Conservation (phyloP, 495 filamentous ascomycete genomes). For the Trichoderma orchidacearum region DNA sequence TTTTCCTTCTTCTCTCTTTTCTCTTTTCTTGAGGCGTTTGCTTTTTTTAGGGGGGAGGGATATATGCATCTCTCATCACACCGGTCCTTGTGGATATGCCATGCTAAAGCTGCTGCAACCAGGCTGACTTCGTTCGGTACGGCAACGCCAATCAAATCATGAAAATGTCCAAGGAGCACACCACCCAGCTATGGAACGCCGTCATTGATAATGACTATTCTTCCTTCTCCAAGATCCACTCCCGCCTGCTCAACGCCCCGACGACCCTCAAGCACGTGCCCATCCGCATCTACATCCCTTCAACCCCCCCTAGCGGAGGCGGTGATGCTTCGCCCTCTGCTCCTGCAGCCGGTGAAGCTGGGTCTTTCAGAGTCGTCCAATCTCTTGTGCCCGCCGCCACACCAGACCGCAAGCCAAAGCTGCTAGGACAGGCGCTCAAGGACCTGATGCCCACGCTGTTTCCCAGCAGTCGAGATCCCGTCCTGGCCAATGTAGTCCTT, state of each 20-base stretch:
- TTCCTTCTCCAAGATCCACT: slow-evolving; percentile 60
- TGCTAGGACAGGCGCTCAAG: slow-evolving; percentile 65
- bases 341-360: slow-evolving; percentile 14
- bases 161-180: slow-evolving; percentile 79
- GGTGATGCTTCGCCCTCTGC: slow-evolving; percentile 8
- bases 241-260: slow-evolving; percentile 62
- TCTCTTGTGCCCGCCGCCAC: slow-evolving; percentile 40
- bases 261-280: slow-evolving; percentile 71
- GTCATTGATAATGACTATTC: slow-evolving; percentile 66
- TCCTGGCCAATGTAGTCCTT: slow-evolving; percentile 82
- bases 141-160: slow-evolving; percentile 88
- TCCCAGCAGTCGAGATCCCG: slow-evolving; percentile 68
- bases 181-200: slow-evolving; percentile 72
- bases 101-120: slow-evolving; percentile 1
- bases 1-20: not conserved
- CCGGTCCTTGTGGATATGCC: not conserved
- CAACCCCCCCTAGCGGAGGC: slow-evolving; percentile 33
- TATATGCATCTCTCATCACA: not conserved
- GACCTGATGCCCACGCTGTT: slow-evolving; percentile 69
- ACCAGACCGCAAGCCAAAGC: slow-evolving; percentile 20
- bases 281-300: slow-evolving; percentile 76
- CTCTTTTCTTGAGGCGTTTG: not conserved
- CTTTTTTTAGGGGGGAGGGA: not conserved
- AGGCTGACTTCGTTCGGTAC: slow-evolving; percentile 83
- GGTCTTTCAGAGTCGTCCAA: slow-evolving; percentile 56